Evolutionary conservation across 306 rosid genomes (phyloP).

Genomic region (Quercus gilva): DNA sequence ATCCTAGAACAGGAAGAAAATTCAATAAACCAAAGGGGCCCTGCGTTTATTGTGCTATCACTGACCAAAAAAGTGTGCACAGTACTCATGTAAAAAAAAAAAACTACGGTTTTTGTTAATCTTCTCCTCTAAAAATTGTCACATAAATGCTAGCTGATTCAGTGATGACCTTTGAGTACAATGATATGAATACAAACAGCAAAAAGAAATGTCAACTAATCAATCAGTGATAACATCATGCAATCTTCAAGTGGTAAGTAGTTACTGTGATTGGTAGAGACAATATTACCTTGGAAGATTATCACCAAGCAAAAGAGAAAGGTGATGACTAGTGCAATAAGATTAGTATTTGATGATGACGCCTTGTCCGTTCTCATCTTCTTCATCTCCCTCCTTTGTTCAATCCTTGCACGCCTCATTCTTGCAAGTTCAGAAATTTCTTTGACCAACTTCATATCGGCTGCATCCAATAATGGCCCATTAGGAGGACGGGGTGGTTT

Average conservation of each 20-base stretch:
- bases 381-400: slow-evolving; percentile 9
- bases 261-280: neutral
- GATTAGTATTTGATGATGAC: slow-evolving; percentile 25
- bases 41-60: neutral
- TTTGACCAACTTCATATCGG: slow-evolving; percentile 29
- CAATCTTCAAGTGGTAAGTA: neutral
- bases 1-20: neutral
- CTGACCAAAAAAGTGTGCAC: neutral
- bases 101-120: neutral
- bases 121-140: neutral
- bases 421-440: slow-evolving; percentile 26
- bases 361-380: slow-evolving; percentile 14
- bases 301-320: slow-evolving; percentile 28
- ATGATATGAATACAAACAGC: neutral
- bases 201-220: neutral
- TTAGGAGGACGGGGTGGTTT: slow-evolving; percentile 43
- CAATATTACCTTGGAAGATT: slow-evolving; percentile 34
- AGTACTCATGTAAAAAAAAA: neutral
- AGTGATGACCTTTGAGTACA: neutral
- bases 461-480: slow-evolving; percentile 26
- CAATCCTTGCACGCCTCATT: slow-evolving; percentile 22
- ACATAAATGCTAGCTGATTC: neutral
- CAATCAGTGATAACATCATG: neutral
- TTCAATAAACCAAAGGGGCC: neutral
- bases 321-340: slow-evolving; percentile 28